Percentiles rank a stretch among this genome's conserved stretches.
Conservation (phyloP, 305 asterid genomes). For the Galium porrigens region DNA sequence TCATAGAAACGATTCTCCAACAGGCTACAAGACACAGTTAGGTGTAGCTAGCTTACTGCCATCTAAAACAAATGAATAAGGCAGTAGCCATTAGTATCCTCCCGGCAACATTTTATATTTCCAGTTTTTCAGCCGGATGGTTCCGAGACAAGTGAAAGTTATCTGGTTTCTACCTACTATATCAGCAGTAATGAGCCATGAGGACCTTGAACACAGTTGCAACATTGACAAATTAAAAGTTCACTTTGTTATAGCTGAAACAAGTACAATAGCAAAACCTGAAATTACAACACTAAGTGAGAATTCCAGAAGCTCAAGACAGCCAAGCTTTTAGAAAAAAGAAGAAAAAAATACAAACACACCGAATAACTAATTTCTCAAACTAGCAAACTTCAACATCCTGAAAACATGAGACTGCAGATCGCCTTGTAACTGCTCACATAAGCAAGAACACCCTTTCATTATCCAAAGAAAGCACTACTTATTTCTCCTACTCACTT, state of each 20-base stretch:
- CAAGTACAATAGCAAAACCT: neutral
- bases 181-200: neutral
- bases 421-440: neutral
- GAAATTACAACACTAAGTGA: neutral
- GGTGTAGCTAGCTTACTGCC: too few species aligned
- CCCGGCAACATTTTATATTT: neutral
- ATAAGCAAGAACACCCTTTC: neutral
- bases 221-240: neutral
- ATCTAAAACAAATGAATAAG: too few species aligned
- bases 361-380: neutral
- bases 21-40: neutral
- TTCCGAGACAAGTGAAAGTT: neutral
- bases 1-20: neutral
- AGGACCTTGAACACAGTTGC: neutral
- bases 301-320: neutral
- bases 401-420: neutral
- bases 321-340: neutral
- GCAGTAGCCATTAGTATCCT: neutral
- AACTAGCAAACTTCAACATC: constrained; percentile 1
- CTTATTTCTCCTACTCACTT: neutral
- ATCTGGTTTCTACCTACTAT: neutral
- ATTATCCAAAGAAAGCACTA: neutral
- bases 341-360: neutral
- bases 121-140: neutral
- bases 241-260: neutral